Percentiles rank a stretch among this genome's conserved stretches.
These are phyloP conservation scores for Talaromyces sp. DNA, from an alignment of 2,329 filamentous ascomycete species.

Conservation along the genomic window DNA sequence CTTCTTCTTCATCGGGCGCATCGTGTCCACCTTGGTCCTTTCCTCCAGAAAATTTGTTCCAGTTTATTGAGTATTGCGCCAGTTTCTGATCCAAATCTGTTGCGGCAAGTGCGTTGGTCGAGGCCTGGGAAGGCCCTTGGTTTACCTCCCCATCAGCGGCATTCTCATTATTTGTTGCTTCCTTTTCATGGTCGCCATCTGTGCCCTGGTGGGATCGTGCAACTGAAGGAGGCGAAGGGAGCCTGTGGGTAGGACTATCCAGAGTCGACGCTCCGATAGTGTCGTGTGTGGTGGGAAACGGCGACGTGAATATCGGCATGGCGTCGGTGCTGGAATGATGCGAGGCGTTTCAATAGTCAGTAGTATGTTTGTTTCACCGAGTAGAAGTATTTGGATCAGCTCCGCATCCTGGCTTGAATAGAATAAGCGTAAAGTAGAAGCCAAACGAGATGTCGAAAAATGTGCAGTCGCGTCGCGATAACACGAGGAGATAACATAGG, in stretches of 20 bases:
- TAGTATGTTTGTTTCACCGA: neutral
- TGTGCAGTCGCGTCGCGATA: neutral
- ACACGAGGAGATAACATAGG: slow-evolving; percentile 1
- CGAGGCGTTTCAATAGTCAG: neutral
- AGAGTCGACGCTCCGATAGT: slow-evolving; percentile 37
- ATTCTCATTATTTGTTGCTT: slow-evolving; percentile 5
- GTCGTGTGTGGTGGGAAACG: slow-evolving; percentile 36
- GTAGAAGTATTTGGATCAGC: neutral
- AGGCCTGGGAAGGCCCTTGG: slow-evolving; percentile 13
- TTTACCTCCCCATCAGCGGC: neutral
- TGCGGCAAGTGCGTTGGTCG: slow-evolving; percentile 22
- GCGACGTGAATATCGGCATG: slow-evolving; percentile 35
- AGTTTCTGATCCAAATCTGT: slow-evolving; percentile 33
- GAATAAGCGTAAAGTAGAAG: neutral
- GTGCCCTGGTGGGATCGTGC: neutral
- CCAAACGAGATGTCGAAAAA: neutral
- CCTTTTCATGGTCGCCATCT: slow-evolving; percentile 5
- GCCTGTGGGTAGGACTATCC: slow-evolving; percentile 24
- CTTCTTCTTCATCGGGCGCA: slow-evolving; percentile 19
- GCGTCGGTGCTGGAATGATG: neutral
- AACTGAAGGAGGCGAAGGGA: slow-evolving; percentile 4
- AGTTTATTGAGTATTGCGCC: slow-evolving; percentile 36
- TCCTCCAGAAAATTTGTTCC: slow-evolving; percentile 29
- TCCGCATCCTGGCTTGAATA: neutral
- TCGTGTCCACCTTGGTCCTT: slow-evolving; percentile 20